Conservation (phyloP, 2,329 filamentous ascomycete species). For the Metarhizium robertsii region DNA sequence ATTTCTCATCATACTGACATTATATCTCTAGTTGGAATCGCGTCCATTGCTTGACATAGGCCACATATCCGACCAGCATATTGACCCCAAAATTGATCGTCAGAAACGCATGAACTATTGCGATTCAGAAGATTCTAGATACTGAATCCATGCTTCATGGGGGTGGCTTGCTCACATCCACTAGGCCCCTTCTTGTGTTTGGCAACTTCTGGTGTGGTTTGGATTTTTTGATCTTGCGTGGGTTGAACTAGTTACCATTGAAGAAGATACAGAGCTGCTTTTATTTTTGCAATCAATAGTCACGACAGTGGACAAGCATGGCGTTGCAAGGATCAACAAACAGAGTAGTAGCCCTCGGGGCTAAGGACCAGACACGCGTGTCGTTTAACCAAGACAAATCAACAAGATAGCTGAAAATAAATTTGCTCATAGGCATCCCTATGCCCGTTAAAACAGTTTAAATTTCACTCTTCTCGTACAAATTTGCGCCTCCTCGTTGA, state of each 20-base stretch:
- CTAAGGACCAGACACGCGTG: neutral
- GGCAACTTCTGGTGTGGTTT: too few species aligned
- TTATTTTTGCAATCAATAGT: too few species aligned
- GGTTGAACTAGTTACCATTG: too few species aligned
- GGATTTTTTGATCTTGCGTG: too few species aligned
- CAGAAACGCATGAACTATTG: slow-evolving; percentile 13
- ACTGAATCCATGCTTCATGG: neutral
- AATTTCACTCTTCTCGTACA: neutral
- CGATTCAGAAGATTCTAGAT: slow-evolving; percentile 15
- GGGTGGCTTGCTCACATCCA: neutral
- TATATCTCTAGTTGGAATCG: neutral
- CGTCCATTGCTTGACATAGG: neutral
- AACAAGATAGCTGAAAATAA: neutral
- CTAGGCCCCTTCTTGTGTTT: too few species aligned
- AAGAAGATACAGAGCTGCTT: too few species aligned
- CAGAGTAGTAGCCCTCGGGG: neutral
- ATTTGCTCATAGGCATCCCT: neutral
- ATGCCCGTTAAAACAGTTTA: neutral
- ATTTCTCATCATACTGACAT: neutral
- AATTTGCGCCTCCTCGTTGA: neutral
- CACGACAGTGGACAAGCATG: too few species aligned
- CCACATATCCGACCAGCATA: slow-evolving; percentile 3
- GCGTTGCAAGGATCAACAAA: neutral
- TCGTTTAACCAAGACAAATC: neutral
- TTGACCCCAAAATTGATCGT: slow-evolving; percentile 10